Conservation (phyloP, 1,284 basidiomycete species). For the Veloboletus limbatus region DNA sequence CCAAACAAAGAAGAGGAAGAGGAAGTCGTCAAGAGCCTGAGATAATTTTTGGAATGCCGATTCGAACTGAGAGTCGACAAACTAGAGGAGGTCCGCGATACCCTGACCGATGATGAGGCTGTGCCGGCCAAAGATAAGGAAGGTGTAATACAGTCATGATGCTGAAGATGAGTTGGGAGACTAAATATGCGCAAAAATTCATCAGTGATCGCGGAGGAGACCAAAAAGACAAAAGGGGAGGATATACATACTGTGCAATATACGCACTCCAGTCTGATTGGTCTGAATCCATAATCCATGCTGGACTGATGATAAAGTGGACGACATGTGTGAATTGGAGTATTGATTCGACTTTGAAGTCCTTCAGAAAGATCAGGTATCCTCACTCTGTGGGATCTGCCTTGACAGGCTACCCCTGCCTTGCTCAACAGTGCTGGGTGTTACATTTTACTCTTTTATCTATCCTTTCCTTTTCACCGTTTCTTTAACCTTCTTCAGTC, state of each 20-base stretch:
- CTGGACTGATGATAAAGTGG: conserved; percentile 76
- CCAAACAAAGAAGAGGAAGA: conserved; percentile 35
- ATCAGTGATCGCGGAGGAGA: conserved; percentile 11
- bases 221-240: conserved; percentile 3
- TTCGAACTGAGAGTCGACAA: conserved; percentile 57
- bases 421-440: no score
- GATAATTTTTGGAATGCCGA: conserved; percentile 18
- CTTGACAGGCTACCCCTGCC: conserved; percentile 9
- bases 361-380: conserved; percentile 36
- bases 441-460: no score
- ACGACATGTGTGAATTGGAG: conserved; percentile 37
- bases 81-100: conserved; percentile 49
- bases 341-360: conserved; percentile 43
- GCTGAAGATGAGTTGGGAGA: conserved; percentile 66
- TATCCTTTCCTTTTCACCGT: no score
- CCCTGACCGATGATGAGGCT: conserved; percentile 32
- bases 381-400: conserved; percentile 11
- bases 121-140: conserved; percentile 53
- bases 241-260: conserved; percentile 62
- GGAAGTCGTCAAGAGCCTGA: conserved; percentile 25
- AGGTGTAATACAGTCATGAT: conserved; percentile 58
- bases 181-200: conserved; percentile 36
- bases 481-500: no score
- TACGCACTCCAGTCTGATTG: conserved; percentile 48
- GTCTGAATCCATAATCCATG: conserved; percentile 69